A percentile compares a stretch with the other conserved stretches of the same genome.
phyloP scores from a whole-genome alignment of 2,329 filamentous ascomycete genomes.

The Clonostachys rosea region DNA sequence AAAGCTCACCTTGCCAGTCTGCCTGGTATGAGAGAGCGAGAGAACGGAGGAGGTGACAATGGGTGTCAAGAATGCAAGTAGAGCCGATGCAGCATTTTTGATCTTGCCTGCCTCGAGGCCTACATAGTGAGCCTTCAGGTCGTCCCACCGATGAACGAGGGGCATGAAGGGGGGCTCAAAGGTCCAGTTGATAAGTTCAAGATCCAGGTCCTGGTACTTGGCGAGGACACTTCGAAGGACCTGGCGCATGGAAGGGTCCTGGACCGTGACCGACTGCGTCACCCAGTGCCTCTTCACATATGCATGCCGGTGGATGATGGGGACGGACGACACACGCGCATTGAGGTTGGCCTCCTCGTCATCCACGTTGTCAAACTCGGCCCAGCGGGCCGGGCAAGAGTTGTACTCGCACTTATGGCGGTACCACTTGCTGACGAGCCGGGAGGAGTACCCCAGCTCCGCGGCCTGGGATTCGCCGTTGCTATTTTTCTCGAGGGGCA shows the following conservation, averaged over 20 bases:
- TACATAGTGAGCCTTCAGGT: constrained; percentile 3
- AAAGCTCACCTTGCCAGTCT: constrained; percentile 21
- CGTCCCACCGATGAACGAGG: constrained; percentile 27
- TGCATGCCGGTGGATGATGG: constrained; percentile 23
- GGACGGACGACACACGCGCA: constrained; percentile 10
- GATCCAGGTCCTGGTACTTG: constrained; percentile 25
- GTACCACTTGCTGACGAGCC: constrained; percentile 9
- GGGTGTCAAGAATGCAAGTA: constrained; percentile 22
- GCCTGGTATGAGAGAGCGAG: constrained; percentile 13
- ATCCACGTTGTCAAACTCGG: constrained; percentile 15
- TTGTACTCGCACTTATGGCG: constrained; percentile 12
- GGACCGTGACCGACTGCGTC: constrained; percentile 21
- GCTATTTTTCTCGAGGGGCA: not conserved
- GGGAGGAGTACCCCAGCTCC: constrained; percentile 1
- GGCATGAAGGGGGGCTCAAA: constrained; percentile 23
- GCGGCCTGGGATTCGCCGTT: not conserved
- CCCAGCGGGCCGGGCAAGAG: constrained; percentile 18
- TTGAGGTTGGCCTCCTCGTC: constrained; percentile 16
- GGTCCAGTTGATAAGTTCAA: constrained; percentile 22
- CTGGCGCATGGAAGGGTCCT: constrained; percentile 18
- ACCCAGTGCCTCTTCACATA: constrained; percentile 19
- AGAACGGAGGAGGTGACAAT: constrained; percentile 17
- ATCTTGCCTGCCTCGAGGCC: not conserved
- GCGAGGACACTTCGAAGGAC: constrained; percentile 18
- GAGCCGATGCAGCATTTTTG: constrained; percentile 3